Evolutionary conservation across 169 alveolate species (phyloP).

Genomic region (Ichthyophthirius multifiliis): DNA sequence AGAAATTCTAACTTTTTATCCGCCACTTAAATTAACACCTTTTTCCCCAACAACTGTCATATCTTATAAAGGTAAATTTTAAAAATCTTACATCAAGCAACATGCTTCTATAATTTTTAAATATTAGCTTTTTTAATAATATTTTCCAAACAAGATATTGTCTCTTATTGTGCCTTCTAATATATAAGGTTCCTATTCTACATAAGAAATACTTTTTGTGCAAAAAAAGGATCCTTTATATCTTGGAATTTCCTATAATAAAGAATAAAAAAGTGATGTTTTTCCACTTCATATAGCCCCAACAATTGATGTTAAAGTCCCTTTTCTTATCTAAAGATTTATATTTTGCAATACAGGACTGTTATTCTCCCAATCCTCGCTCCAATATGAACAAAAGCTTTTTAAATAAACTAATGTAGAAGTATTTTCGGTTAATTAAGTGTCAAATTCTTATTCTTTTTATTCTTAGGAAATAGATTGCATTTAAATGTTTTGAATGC

Average conservation of each 20-base stretch:
- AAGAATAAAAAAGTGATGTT: slow-evolving; percentile 68
- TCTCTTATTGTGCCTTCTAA: slow-evolving; percentile 23
- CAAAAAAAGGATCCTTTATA: slow-evolving; percentile 49
- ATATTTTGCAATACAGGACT: not conserved
- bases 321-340: slow-evolving; percentile 51
- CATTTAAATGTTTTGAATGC: slow-evolving; percentile 20
- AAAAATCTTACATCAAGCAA: not conserved
- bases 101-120: slow-evolving; percentile 6
- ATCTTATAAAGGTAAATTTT: not conserved
- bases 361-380: not conserved
- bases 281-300: slow-evolving; percentile 90
- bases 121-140: not conserved
- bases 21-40: slow-evolving; percentile 83
- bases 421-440: not conserved
- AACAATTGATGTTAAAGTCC: slow-evolving; percentile 77
- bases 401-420: not conserved
- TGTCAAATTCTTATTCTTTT: not conserved
- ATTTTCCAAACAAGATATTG: slow-evolving; percentile 28
- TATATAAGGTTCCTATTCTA: slow-evolving; percentile 37
- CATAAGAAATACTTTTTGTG: slow-evolving; percentile 42
- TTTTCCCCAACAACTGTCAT: slow-evolving; percentile 80
- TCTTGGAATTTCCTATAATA: slow-evolving; percentile 54
- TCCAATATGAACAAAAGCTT: not conserved
- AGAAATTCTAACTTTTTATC: slow-evolving; percentile 77
- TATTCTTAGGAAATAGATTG: not conserved